Conservation (phyloP, 2,329 filamentous ascomycete genomes). For the Trichoderma gracile region DNA sequence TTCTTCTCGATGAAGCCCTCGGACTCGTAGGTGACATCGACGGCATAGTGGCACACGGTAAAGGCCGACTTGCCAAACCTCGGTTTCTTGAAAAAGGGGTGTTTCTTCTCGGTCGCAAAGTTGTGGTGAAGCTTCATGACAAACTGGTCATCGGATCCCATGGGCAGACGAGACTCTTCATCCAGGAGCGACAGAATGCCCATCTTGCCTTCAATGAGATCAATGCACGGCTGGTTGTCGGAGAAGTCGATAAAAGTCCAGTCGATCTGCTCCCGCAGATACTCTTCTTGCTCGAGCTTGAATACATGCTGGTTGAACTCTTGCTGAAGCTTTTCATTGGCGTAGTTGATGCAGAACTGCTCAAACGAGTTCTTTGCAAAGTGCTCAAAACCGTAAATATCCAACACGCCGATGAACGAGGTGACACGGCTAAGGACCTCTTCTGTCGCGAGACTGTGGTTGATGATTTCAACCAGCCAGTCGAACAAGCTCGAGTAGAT, state of each 20-base stretch:
- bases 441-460: constrained; percentile 83
- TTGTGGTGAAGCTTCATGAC: constrained; percentile 95
- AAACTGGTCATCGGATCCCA: constrained; percentile 97
- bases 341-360: constrained; percentile 99
- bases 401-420: constrained; percentile 95
- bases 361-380: constrained; percentile 99
- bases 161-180: constrained; percentile 93
- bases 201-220: constrained; percentile 95
- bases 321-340: constrained; percentile 98
- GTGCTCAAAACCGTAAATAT: constrained; percentile 99
- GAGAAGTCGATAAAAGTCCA: constrained; percentile 99
- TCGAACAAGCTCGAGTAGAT: constrained; percentile 98
- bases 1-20: constrained; percentile 99
- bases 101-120: constrained; percentile 85
- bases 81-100: constrained; percentile 98
- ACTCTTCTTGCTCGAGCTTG: constrained; percentile 98
- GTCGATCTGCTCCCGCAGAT: constrained; percentile 92
- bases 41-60: constrained; percentile 96
- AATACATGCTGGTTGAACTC: constrained; percentile 99
- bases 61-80: constrained; percentile 96
- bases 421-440: constrained; percentile 78
- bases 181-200: constrained; percentile 90
- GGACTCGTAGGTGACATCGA: constrained; percentile 98
- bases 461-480: constrained; percentile 98
- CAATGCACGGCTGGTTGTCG: constrained; percentile 98